Conservation (phyloP, 495 filamentous ascomycete species). For the Hypoxylon fuscum region DNA sequence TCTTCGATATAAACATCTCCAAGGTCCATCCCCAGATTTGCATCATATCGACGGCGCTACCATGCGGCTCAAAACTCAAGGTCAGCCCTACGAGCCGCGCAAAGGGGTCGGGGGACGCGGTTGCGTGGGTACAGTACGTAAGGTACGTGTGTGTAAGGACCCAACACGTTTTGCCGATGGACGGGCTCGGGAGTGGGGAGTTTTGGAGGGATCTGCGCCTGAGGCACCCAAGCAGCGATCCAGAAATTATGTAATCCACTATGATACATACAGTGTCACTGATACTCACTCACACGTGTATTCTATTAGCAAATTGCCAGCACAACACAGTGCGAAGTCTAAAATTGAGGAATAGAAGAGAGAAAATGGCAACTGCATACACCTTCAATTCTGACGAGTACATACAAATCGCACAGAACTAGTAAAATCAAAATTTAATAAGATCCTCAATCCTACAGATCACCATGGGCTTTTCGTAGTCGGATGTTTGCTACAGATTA, state of each 20-base stretch:
- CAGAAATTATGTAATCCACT: no score
- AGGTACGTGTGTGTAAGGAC: constrained; percentile 13
- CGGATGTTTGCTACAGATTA: no score
- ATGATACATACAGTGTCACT: no score
- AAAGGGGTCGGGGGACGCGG: constrained; percentile 35
- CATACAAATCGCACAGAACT: no score
- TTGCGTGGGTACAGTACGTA: constrained; percentile 39
- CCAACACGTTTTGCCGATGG: constrained; percentile 19
- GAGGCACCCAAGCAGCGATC: no score
- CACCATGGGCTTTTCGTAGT: no score
- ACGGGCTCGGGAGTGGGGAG: constrained; percentile 4
- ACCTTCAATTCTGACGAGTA: no score
- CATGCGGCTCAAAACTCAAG: constrained; percentile 49
- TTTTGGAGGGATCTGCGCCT: constrained; percentile 3
- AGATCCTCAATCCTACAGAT: not conserved
- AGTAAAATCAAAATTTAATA: no score
- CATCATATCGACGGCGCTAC: constrained; percentile 48
- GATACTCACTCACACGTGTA: no score
- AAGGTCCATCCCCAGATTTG: constrained; percentile 41
- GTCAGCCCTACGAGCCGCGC: constrained; percentile 46
- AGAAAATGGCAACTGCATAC: no score
- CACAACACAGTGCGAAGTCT: not conserved
- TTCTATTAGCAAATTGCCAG: not conserved
- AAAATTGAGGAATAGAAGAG: no score
- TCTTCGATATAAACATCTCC: constrained; percentile 42